Base-by-base conservation (phyloP, 495 filamentous ascomycete species). In the Penicillium longicatenatum region DNA sequence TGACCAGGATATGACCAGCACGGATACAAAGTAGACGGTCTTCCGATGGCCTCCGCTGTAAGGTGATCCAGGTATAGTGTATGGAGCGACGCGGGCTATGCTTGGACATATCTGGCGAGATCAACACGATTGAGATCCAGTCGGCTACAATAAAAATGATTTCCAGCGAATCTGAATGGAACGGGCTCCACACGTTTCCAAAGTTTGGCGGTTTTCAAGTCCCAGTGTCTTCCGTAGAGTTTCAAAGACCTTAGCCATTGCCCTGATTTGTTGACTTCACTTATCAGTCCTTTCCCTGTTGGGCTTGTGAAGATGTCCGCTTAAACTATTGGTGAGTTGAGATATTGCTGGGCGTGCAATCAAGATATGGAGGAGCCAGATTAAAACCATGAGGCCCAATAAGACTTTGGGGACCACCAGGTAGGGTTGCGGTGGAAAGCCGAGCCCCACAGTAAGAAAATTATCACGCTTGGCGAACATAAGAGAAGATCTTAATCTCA, bases 401-500 rank as follows among this genome's bases (percentile, higher is more conserved):
- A 24, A 19, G 14, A 55, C 49, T 46, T 31, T 31, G 42, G 20
- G 45, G 29, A 20, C 19, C 50, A 19, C 19, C 29, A 46, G 37
- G 16, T 45, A 26, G 48, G 47, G 39, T 31, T 58, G 29, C 29
- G 48, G 41, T 19, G 29, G 21, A 52, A 46, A 39, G 42, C 49
- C 41, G 55, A 46, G 41, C 6, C 49, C 55, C 55, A 52, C 48
- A 41, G 20, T 24, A 46, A 46, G 14, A 12, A 11, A 6, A 29
- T 17, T 48, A 8, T 16, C 17, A 8, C n/a, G 31, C 47, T 58
- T 52, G 48, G 49, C 41, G 48, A 58, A 45, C 48, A 19, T 17
- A 19, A 21, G 16, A 14, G 51, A 19, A 41, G 39, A 54, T 54
- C 51, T 19, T 20, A 54, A 54, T 54, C 22, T 54, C 37, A 19